Evolutionary conservation across 2,329 filamentous ascomycete species (phyloP), one percentile per base, ranked within the genome.

Genomic region (Phialemoniopsis sp.): DNA sequence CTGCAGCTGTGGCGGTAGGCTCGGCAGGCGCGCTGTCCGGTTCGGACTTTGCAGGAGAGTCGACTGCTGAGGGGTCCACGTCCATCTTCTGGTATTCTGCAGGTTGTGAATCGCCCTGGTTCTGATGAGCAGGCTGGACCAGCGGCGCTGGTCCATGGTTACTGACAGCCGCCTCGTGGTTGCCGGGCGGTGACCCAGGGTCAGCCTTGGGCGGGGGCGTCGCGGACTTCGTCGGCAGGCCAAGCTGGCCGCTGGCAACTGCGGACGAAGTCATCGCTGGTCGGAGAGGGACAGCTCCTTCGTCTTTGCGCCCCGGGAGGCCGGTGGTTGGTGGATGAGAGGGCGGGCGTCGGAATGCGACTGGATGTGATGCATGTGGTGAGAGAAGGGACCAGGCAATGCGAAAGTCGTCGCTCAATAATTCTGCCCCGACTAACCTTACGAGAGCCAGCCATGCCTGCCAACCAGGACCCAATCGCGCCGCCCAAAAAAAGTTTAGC

Each of bases 261-360:
- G 65, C 65, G 56, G 73, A 75, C 74, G 73, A 78, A 76, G 71
- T 76, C 74, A 78, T 78, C 72, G 73, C 74, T 77, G 62, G 64
- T 69, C 59, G 57, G 55, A 30, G 28, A 49, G 45, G 44, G 60
- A 72, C 72, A 75, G 73, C 73, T 76, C 72, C 65, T 76, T 73
- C 72, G 72, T 68, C 73, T 61, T n/a, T 48, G 28, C 10, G 21
- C 29, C 48, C 45, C 43, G 50, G 44, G 19, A 18, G 33, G 30
- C 28, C 18, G 39, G 35, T 15, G 32, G 40, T 29, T 29, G 31
- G 37, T 34, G 32, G 38, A 29, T 21, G 33, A n/a, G 36, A 36
- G 21, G 21, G 21, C 21, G 6, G 6, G 21, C 6, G 21, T 26
- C 18, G 14, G 17, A 15, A 7, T 26, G 40, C 32, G 17, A 16